Percentiles rank a stretch among this genome's conserved stretches.
Conservation (phyloP, 176 grass and related monocot species). For the Bonia amplexicaulis region DNA sequence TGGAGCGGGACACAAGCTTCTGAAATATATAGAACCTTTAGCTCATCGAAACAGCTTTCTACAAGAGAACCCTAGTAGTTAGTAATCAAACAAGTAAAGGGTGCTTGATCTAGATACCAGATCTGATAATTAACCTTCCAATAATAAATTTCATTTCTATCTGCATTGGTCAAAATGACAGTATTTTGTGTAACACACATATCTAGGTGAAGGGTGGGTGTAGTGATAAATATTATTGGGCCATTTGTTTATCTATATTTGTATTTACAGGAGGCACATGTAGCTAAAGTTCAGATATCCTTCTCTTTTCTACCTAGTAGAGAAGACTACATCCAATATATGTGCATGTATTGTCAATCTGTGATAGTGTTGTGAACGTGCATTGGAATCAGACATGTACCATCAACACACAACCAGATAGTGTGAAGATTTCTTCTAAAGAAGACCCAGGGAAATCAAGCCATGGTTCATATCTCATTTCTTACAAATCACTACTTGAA, state of each 20-base stretch:
- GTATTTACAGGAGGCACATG: not conserved
- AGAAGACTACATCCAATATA: not conserved
- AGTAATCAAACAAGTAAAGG: not conserved
- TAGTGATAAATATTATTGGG: not conserved
- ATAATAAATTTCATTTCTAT: not conserved
- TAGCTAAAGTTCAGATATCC: not conserved
- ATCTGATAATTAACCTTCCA: not conserved
- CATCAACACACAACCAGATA: not conserved
- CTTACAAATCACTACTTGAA: not conserved
- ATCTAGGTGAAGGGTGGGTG: not conserved
- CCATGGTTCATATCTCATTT: not conserved
- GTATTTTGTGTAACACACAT: not conserved
- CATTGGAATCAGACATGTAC: not conserved
- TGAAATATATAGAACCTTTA: no score
- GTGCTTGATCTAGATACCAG: not conserved
- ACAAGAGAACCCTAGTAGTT: not conserved
- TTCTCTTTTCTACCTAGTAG: not conserved
- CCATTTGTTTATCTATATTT: not conserved
- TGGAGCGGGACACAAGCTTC: no score
- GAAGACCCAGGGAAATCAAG: no score
- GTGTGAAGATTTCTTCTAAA: not conserved
- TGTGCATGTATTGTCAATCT: not conserved
- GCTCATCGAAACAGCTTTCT: not conserved
- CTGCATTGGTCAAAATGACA: not conserved
- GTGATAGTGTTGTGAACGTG: not conserved